phyloP scores from a whole-genome alignment of 331 rosid species.

The Malus hybrid region DNA sequence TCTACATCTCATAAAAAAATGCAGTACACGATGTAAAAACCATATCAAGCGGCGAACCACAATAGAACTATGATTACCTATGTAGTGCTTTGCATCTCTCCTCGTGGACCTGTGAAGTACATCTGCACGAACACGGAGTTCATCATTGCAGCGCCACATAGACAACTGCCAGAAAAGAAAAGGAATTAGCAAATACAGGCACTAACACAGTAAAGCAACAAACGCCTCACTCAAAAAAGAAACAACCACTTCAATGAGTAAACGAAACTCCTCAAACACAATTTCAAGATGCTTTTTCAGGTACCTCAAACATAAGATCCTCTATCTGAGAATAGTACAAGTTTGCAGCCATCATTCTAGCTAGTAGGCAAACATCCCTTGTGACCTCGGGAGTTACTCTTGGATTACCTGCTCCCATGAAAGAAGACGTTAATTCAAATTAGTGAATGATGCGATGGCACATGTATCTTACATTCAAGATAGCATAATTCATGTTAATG shows the following conservation, averaged over 20 bases:
- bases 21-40: neutral
- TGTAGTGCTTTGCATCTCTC: conserved; percentile 93
- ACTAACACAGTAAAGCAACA: neutral
- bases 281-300: conserved; percentile 4
- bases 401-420: conserved; percentile 72
- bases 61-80: conserved; percentile 40
- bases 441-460: neutral
- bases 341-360: conserved; percentile 99
- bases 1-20: neutral
- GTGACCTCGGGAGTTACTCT: conserved; percentile 99
- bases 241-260: neutral
- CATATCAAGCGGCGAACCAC: neutral
- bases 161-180: conserved; percentile 56
- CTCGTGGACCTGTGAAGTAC: conserved; percentile 57
- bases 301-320: conserved; percentile 98
- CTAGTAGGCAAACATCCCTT: conserved; percentile 92
- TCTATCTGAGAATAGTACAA: conserved; percentile 95
- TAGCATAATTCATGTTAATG: neutral
- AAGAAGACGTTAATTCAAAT: conserved; percentile 10
- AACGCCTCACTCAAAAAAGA: neutral
- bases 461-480: neutral
- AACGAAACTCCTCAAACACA: neutral
- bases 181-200: conserved; percentile 1
- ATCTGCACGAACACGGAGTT: conserved; percentile 79
- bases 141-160: conserved; percentile 99